Percentiles rank a stretch among this genome's conserved stretches.
Evolutionary conservation across 2,329 filamentous ascomycete genomes (phyloP).

Genomic region (Colletotrichum sp.): DNA sequence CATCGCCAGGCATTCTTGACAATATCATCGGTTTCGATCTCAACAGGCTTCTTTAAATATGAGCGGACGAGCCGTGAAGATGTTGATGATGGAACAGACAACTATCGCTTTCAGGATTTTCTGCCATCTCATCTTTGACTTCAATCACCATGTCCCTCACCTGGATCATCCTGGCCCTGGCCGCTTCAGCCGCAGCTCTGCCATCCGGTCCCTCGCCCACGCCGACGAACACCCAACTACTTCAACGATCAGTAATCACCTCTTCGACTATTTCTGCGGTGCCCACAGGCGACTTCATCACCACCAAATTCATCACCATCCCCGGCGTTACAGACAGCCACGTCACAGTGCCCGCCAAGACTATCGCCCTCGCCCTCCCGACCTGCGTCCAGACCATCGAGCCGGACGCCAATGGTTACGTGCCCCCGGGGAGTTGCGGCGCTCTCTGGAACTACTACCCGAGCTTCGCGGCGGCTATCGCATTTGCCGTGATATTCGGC

Average conservation of each 20-base stretch:
- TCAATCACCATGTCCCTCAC: neutral
- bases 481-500: conserved; percentile 32
- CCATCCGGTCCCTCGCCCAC: neutral
- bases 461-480: conserved; percentile 31
- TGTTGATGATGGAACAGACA: neutral
- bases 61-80: neutral
- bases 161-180: neutral
- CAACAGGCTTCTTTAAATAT: neutral
- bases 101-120: neutral
- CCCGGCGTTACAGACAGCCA: conserved; percentile 30
- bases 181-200: neutral
- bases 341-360: conserved; percentile 33
- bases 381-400: conserved; percentile 40
- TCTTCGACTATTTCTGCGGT: neutral
- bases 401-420: conserved; percentile 36
- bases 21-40: neutral
- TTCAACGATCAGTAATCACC: neutral
- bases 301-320: conserved; percentile 32
- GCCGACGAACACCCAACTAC: neutral
- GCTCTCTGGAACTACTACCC: conserved; percentile 39
- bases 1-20: neutral
- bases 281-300: conserved; percentile 26
- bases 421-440: conserved; percentile 33
- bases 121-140: neutral
- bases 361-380: conserved; percentile 33